Conservation (phyloP, 768 basidiomycete genomes). For the Macrocybe gigantea region DNA sequence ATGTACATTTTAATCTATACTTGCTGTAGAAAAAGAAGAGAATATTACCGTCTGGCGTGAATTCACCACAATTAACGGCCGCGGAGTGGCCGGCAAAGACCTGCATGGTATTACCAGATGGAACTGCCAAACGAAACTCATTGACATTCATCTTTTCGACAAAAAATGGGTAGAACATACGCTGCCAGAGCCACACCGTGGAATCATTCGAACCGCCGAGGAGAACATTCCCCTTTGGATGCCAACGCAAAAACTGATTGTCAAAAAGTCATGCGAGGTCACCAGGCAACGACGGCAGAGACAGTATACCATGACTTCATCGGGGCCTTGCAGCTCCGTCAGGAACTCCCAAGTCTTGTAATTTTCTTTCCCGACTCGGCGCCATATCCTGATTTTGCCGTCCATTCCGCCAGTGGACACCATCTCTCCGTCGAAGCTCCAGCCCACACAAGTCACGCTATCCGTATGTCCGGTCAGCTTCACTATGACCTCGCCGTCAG, state of each 20-base stretch:
- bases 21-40: not conserved
- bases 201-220: slow-evolving; percentile 91
- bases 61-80: slow-evolving; percentile 80
- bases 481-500: slow-evolving; percentile 72
- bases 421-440: slow-evolving; percentile 88
- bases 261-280: not conserved
- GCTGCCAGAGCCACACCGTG: slow-evolving; percentile 96
- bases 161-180: slow-evolving; percentile 40
- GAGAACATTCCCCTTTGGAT: slow-evolving; percentile 86
- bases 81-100: slow-evolving; percentile 90
- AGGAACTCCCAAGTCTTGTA: slow-evolving; percentile 90
- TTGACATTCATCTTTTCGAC: not conserved
- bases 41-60: slow-evolving; percentile 78
- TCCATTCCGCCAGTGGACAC: slow-evolving; percentile 98
- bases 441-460: slow-evolving; percentile 74
- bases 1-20: slow-evolving; percentile 1
- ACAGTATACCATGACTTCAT: slow-evolving; percentile 80
- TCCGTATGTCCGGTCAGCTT: slow-evolving; percentile 92
- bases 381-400: slow-evolving; percentile 89
- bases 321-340: slow-evolving; percentile 87
- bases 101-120: slow-evolving; percentile 92
- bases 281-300: slow-evolving; percentile 1
- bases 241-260: slow-evolving; percentile 87
- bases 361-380: slow-evolving; percentile 69
- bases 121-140: slow-evolving; percentile 49